phyloP scores from a whole-genome alignment of 176 grass and related monocot species.

The Avena atlantica region DNA sequence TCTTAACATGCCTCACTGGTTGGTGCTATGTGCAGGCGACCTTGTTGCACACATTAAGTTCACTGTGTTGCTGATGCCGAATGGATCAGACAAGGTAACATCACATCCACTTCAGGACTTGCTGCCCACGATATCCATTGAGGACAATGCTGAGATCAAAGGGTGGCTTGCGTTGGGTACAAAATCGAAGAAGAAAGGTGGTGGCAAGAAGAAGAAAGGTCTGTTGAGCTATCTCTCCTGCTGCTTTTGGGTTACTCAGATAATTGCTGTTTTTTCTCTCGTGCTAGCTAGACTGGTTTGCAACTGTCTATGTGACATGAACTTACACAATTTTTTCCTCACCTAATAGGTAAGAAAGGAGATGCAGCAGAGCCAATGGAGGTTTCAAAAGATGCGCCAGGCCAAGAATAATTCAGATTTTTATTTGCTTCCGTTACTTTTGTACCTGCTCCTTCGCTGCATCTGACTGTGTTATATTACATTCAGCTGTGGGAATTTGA shows the following conservation, averaged over 20 bases:
- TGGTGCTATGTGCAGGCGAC: conserved; percentile 65
- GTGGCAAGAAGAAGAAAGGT: conserved; percentile 99
- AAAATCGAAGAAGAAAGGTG: conserved; percentile 97
- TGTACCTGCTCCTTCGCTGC: conserved; percentile 46
- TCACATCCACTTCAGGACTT: conserved; percentile 71
- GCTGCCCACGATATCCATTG: conserved; percentile 60
- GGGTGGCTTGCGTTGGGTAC: conserved; percentile 93
- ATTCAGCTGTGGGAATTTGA: conserved; percentile 55
- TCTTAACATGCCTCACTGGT: conserved; percentile 7
- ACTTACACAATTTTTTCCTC: not conserved
- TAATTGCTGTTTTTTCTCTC: not conserved
- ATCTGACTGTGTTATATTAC: conserved; percentile 61
- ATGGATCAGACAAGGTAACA: conserved; percentile 85
- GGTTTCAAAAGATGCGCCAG: conserved; percentile 58
- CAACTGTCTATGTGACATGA: not conserved
- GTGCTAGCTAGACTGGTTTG: not conserved
- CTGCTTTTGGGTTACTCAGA: not conserved
- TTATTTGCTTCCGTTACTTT: conserved; percentile 44
- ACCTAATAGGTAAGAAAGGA: conserved; percentile 77
- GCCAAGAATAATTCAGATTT: conserved; percentile 56
- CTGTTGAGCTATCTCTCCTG: not conserved
- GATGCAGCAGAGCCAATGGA: conserved; percentile 81
- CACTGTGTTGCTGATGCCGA: conserved; percentile 93
- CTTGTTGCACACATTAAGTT: conserved; percentile 98
- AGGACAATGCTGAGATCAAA: conserved; percentile 86